Evolutionary conservation across 345 rosid species (phyloP).

Genomic region (Anacardium occidentale): DNA sequence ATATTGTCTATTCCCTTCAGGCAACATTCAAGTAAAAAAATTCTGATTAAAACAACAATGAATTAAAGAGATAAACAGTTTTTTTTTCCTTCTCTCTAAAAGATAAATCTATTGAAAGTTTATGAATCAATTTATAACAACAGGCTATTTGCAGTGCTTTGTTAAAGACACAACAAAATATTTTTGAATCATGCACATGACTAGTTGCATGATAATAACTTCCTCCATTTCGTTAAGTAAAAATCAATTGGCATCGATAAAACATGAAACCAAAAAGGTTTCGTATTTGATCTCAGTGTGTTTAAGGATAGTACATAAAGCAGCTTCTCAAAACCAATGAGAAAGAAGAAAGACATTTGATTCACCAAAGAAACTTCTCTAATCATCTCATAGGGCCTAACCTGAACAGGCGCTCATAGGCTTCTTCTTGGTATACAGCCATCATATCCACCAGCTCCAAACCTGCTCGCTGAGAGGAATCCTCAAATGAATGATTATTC

Average conservation of each 20-base stretch:
- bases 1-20: background rate
- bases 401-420: slow-evolving; percentile 98
- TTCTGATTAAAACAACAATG: background rate
- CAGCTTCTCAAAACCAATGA: background rate
- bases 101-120: background rate
- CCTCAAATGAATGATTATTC: slow-evolving; percentile 26
- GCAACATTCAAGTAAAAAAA: background rate
- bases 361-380: slow-evolving; percentile 3
- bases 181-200: background rate
- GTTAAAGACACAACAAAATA: background rate
- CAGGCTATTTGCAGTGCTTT: background rate
- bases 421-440: slow-evolving; percentile 99
- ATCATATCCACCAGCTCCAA: slow-evolving; percentile 99
- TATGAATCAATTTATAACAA: too few species aligned
- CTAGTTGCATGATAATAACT: background rate
- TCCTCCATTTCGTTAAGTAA: background rate
- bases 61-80: background rate
- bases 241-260: background rate
- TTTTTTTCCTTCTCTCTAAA: background rate
- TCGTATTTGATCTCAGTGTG: background rate
- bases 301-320: slow-evolving; percentile 1
- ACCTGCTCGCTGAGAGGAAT: slow-evolving; percentile 78
- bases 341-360: background rate
- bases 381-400: slow-evolving; percentile 17
- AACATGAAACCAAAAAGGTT: background rate